A percentile compares a stretch with the other conserved stretches of the same genome.
These are phyloP conservation scores for Neoscytalidium dimidiatum DNA, from an alignment of 2,329 filamentous ascomycete genomes.

Conservation along the genomic window DNA sequence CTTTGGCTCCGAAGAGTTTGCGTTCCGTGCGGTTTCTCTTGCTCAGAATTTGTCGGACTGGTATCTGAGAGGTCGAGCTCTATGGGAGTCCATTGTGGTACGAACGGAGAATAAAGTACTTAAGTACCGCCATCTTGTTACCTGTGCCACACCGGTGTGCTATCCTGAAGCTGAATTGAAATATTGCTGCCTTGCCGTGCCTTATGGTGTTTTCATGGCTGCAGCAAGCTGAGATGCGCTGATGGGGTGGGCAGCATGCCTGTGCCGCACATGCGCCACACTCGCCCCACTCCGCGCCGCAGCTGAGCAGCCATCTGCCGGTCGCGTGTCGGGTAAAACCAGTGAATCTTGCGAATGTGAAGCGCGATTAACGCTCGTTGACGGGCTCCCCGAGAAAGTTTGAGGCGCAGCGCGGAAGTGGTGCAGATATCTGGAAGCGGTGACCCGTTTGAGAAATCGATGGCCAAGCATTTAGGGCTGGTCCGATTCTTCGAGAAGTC, in stretches of 20 bases:
- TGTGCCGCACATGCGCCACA: slow-evolving; percentile 7
- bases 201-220: background rate
- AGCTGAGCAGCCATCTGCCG: background rate
- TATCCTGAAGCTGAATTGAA: background rate
- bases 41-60: background rate
- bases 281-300: background rate
- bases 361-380: background rate
- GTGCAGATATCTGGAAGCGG: too few relatives aligned
- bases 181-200: slow-evolving; percentile 6
- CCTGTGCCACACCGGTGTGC: too few relatives aligned
- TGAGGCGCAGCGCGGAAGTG: too few relatives aligned
- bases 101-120: background rate
- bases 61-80: background rate
- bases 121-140: background rate
- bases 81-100: background rate
- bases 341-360: background rate
- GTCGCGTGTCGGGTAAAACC: background rate
- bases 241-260: background rate
- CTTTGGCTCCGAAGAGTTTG: too few relatives aligned
- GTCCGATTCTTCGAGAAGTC: too few relatives aligned
- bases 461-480: too few relatives aligned
- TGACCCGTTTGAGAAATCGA: too few relatives aligned
- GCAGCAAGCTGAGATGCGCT: background rate
- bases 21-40: too few relatives aligned
- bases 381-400: too few relatives aligned